Evolutionary conservation across 768 basidiomycete genomes (phyloP), one percentile per base, ranked within the genome.

Genomic region (Boletus reticulatus): DNA sequence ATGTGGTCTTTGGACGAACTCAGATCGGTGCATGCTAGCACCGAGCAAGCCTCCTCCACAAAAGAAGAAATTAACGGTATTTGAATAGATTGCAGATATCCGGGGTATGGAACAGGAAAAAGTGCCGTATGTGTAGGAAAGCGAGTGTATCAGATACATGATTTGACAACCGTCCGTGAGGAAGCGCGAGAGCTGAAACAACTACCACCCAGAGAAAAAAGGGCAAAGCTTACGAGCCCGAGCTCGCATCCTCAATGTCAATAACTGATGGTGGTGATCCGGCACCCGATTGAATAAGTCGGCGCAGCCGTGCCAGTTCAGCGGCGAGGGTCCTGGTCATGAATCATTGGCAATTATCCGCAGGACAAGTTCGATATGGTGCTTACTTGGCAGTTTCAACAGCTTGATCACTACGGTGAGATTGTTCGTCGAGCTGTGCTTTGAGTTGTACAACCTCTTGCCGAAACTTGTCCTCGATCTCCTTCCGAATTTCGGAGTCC

Each of bases 241-340:
- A 24, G 52, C 53, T 55, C 52, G 52, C 31, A 42, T 45, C 57
- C 47, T 59, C 59, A 3, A 44, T 48, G 46, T 59, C 55, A 48
- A 48, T 55, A 38, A 50, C 45, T 22, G 58, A 53, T 36, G 65
- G 50, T 45, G 72, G 61, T 59, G 67, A 62, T 52, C 71, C 73
- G 1, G 77, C 74, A 62, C 81, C 78, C 39, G 73, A 72, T 64
- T 82, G 87, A 84, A 92, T 91, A 39, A 92, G 77, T 61, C 89
- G 79, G 65, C 87, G 78, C 65, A 92, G 72, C 54, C 88, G 78
- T 47, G 82, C 80, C 43, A 92, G 75, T 67, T 92, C 89, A 29
- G 76, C 74, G 6, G 86, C 74, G 31, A 91, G 69, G 32, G 74
- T 72, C 63, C 88, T 89, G 62, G 27, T 51, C 6, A 20, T 19